These are phyloP conservation scores for Rhizopogon sp. DNA, from an alignment of 768 basidiomycete genomes.

Conservation along the genomic window DNA sequence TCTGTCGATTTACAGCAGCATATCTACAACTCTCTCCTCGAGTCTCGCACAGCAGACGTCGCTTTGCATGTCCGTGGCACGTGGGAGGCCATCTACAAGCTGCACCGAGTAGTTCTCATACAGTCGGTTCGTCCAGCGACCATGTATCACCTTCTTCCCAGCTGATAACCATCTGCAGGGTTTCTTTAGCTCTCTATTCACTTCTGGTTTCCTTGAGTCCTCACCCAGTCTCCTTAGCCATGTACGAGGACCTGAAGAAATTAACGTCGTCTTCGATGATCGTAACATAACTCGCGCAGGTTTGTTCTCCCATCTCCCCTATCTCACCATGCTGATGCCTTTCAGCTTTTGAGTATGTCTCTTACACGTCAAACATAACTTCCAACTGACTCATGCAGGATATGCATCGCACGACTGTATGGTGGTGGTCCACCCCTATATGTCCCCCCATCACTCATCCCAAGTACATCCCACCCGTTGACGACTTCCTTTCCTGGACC, in stretches of 20 bases:
- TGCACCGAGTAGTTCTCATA: slow-evolving; percentile 84
- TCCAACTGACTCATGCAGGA: slow-evolving; percentile 35
- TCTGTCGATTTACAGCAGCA: slow-evolving; percentile 65
- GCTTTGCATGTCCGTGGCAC: slow-evolving; percentile 61
- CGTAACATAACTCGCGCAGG: slow-evolving; percentile 85
- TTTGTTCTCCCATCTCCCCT: slow-evolving; percentile 28
- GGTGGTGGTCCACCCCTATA: slow-evolving; percentile 77
- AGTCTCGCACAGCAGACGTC: slow-evolving; percentile 73
- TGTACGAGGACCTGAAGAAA: slow-evolving; percentile 40
- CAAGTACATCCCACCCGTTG: slow-evolving; percentile 64
- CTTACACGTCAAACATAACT: neutral
- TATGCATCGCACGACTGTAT: slow-evolving; percentile 84
- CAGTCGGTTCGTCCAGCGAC: slow-evolving; percentile 53
- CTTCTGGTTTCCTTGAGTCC: slow-evolving; percentile 71
- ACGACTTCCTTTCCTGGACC: slow-evolving; percentile 55
- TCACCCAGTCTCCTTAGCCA: slow-evolving; percentile 15
- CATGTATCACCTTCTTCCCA: neutral
- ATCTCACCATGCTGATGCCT: slow-evolving; percentile 8
- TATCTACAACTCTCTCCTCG: slow-evolving; percentile 69
- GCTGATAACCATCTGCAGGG: slow-evolving; percentile 39
- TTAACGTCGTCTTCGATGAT: slow-evolving; percentile 76
- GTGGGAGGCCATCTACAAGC: slow-evolving; percentile 69
- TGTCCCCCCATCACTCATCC: slow-evolving; percentile 58
- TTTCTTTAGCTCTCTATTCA: slow-evolving; percentile 87
- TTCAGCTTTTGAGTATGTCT: slow-evolving; percentile 82